Conservation (phyloP, 208 protist genomes). For the Trypanosomatidae sp. region DNA sequence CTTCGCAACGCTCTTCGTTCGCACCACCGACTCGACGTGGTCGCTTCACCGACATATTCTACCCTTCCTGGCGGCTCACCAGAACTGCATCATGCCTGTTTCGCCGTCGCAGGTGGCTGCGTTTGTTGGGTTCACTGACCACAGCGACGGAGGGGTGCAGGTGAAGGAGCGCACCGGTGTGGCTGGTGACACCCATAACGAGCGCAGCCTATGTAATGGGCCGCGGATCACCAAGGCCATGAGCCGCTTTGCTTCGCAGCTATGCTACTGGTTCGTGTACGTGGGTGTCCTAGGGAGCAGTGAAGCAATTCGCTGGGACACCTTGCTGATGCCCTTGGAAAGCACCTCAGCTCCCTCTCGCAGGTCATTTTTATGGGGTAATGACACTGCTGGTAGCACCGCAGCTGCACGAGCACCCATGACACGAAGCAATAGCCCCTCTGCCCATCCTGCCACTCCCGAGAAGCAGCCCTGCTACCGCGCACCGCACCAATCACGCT, state of each 20-base stretch:
- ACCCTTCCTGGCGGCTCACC: constrained; percentile 15
- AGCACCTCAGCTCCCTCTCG: not conserved
- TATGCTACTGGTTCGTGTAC: constrained; percentile 19
- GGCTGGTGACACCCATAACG: not conserved
- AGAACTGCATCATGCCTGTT: constrained; percentile 6
- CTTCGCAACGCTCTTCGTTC: constrained; percentile 3
- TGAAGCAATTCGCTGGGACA: constrained; percentile 2
- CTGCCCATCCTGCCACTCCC: not conserved
- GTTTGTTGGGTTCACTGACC: constrained; percentile 2
- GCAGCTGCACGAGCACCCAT: not conserved
- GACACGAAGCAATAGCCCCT: not conserved
- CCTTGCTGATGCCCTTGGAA: not conserved
- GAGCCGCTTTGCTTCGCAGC: constrained; percentile 12
- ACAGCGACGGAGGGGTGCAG: not conserved
- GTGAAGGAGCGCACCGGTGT: not conserved
- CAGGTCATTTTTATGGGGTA: not conserved
- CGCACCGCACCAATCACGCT: not conserved
- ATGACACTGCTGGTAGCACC: not conserved
- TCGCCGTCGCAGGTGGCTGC: not conserved
- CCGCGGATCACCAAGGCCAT: not conserved
- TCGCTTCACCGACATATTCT: constrained; percentile 13
- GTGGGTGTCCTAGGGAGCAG: constrained; percentile 8
- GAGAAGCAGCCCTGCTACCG: not conserved
- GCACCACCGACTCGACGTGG: not conserved
- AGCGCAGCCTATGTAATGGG: not conserved